Base-by-base conservation (phyloP, 345 rosid genomes). In the Eucalyptus victrix region DNA sequence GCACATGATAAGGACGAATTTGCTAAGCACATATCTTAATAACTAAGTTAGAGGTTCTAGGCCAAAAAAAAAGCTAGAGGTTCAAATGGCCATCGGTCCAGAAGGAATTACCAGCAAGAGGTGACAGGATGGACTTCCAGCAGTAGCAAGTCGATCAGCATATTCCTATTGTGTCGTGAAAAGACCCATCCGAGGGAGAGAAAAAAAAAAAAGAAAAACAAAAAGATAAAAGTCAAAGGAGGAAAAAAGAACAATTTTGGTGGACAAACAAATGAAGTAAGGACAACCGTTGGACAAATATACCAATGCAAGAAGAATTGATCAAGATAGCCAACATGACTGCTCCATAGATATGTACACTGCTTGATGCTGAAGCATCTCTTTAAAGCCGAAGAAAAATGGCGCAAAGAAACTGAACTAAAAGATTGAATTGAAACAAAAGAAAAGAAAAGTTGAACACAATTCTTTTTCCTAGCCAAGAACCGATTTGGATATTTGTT, bases 101-200 rank as follows among this genome's bases (percentile, higher is more conserved):
- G 18, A 47, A 88, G 18, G 34, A 86, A 42, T 37, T 81, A 72
- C 18, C 34, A 44, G 44, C 28, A 67, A 9, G 17, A 19, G 40
- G 65, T 32, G 87, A 9, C 8, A 69, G 32, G 86, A 51, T 28
- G 45, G 49, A 91, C 97, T 80, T 89, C 97, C 99, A 76, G 98
- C 99, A 76, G 94, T 88, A 58, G 97, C 94, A 45, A 98, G 94
- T 86, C 97, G 97, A 94, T 96, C 99, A 5, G 97, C 95, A 62
- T 96, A 97, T 91, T 97, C 92, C 4, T 99, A 96, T 91, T 97
- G 99, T 44, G 99, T 94, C 14, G 96, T 90, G 87, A 96, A 98
- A 90, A 98, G 97, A 88, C 97, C 94, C 95, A 97, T 93, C 99
- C 97, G 80, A 72, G 86, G n/a, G 44, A n/a, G 67, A 87, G 67